Evolutionary conservation across 306 rosid genomes (phyloP), one percentile per base, ranked within the genome.

Genomic region (Parietaria judaica): DNA sequence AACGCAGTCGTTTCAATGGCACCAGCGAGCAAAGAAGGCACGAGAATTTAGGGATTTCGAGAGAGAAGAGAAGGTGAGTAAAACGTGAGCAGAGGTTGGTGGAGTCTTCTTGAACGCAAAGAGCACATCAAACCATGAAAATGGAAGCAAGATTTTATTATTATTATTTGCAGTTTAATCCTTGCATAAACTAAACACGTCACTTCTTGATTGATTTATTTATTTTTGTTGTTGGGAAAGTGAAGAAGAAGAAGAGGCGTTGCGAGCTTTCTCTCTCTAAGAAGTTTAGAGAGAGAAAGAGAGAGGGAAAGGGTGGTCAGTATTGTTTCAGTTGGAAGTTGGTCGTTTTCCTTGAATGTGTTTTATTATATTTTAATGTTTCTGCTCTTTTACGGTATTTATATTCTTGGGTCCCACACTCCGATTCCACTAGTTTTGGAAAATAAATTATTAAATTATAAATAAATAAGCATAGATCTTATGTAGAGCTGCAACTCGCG

Each of bases 301-400:
- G 2, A 3, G 53, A 49, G 60, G 44, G 13, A 35, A 8, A 14
- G 16, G 80, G 57, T 66, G 82, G 79, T 58, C 34, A 81, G 83
- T 74, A 60, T 67, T 70, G 31, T 74, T 36, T 65, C 69, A 48
- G 80, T 65, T 81, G 83, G 80, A 58, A 13, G 64, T 60, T 72
- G 68, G 64, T 54, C 74, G n/a, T 2, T 41, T 54, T 59, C 70
- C 53, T 60, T 3, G 8, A 8, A 36, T 13, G 6, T 31, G 11
- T 52, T 10, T n/a, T 14, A 6, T 55, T 48, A 37, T 14, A 17
- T n/a, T 7, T 50, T 48, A 11, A 36, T 17, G 1, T 50, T 23
- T 6, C 41, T 10, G 41, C 43, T 5, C 54, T 36, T 23, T 8
- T 4, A n/a, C 17, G 61, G 47, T 9, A 36, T 13, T 14, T 39